phyloP scores from a whole-genome alignment of 148 eudicot species.

The Rhododendron simsii region DNA sequence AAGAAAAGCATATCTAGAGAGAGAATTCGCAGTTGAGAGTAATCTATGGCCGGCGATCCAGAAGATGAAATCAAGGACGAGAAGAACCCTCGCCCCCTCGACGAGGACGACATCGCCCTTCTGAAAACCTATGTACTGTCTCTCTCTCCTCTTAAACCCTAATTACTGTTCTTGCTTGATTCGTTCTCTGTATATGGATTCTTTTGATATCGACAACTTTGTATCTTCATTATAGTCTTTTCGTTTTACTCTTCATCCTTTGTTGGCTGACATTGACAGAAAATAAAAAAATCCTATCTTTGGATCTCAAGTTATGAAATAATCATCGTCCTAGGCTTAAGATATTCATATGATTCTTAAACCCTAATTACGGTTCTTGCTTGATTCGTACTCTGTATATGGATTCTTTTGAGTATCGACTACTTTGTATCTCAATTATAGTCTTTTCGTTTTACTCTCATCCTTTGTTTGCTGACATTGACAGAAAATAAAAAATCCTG shows the following conservation, averaged over 20 bases:
- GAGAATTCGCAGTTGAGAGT: not conserved
- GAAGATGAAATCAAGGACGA: constrained; percentile 91
- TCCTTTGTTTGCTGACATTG: not conserved
- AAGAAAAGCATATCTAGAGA: not conserved
- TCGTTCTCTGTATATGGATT: not conserved
- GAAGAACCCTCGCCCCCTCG: constrained; percentile 84
- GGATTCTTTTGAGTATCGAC: not conserved
- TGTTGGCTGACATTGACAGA: not conserved
- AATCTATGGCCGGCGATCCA: constrained; percentile 47
- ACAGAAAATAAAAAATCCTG: not conserved
- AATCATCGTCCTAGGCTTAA: not conserved
- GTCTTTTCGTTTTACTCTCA: not conserved
- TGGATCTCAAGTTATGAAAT: not conserved
- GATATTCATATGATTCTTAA: not conserved
- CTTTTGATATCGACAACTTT: not conserved
- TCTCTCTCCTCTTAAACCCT: not conserved
- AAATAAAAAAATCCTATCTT: not conserved
- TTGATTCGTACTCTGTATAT: no score
- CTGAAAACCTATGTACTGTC: constrained; percentile 76
- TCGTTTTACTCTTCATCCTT: not conserved
- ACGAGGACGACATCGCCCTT: constrained; percentile 94
- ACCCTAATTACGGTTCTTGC: no score
- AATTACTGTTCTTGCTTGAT: not conserved
- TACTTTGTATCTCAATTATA: not conserved
- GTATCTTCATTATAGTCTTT: not conserved